Evolutionary conservation across 164 flowering plant genomes (phyloP).

Genomic region (Vitis vinifera): ASM3070453v1 NC_081819.1:11478001-11478500

Average conservation of each 20-base stretch:
- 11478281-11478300: constrained; percentile 82
- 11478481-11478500: constrained; percentile 98
- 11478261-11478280: constrained; percentile 95
- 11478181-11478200: constrained; percentile 91
- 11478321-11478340: constrained; percentile 97
- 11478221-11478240: constrained; percentile 85
- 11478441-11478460: constrained; percentile 98
- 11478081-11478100: too few relatives aligned
- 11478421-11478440: constrained; percentile 88
- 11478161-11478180: constrained; percentile 85
- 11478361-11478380: constrained; percentile 91
- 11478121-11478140: constrained; percentile 64
- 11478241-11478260: constrained; percentile 59
- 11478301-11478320: constrained; percentile 75
- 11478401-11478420: constrained; percentile 79
- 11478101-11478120: too few relatives aligned
- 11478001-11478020: too few relatives aligned
- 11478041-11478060: constrained; percentile 3
- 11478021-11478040: neutral
- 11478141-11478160: constrained; percentile 84
- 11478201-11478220: constrained; percentile 77
- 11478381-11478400: constrained; percentile 86
- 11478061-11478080: neutral
- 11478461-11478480: constrained; percentile 87
- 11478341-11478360: constrained; percentile 93